Conservation (phyloP, 768 basidiomycete genomes). For the Leccinum truebloodii region DNA sequence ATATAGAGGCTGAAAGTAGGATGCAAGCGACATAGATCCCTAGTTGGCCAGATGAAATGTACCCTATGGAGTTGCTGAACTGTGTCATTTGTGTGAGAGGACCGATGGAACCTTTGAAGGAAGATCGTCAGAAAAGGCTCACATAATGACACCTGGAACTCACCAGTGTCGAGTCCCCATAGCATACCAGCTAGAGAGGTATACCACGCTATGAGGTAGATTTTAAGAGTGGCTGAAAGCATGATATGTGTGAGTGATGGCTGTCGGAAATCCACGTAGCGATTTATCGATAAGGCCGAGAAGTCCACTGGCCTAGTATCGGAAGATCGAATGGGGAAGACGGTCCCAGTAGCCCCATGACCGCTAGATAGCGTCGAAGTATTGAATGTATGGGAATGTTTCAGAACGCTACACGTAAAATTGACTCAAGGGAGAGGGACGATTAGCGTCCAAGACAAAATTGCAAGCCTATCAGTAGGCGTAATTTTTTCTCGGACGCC, state of each 20-base stretch:
- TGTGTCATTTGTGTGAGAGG: conserved; percentile 49
- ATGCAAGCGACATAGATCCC: conserved; percentile 47
- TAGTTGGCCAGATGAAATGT: conserved; percentile 38
- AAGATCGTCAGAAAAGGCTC: neutral
- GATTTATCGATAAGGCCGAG: neutral
- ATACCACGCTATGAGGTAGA: conserved; percentile 29
- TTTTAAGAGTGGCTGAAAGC: conserved; percentile 16
- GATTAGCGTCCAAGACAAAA: neutral
- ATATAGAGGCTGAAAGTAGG: conserved; percentile 42
- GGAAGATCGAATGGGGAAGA: neutral
- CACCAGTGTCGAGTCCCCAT: conserved; percentile 36
- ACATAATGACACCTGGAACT: neutral
- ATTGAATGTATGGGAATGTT: neutral
- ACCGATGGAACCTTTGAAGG: conserved; percentile 37
- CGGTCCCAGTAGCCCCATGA: neutral
- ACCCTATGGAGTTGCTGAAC: conserved; percentile 40
- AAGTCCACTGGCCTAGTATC: neutral
- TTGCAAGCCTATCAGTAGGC: neutral
- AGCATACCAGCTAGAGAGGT: conserved; percentile 31
- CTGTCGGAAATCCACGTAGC: neutral
- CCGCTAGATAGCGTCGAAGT: neutral
- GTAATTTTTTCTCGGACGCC: neutral
- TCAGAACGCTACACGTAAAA: neutral
- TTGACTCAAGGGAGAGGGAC: too few species aligned
- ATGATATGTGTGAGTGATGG: conserved; percentile 4